These are phyloP conservation scores for Friedmanniomyces endolithicus DNA, from an alignment of 495 filamentous ascomycete genomes.

Conservation along the genomic window DNA sequence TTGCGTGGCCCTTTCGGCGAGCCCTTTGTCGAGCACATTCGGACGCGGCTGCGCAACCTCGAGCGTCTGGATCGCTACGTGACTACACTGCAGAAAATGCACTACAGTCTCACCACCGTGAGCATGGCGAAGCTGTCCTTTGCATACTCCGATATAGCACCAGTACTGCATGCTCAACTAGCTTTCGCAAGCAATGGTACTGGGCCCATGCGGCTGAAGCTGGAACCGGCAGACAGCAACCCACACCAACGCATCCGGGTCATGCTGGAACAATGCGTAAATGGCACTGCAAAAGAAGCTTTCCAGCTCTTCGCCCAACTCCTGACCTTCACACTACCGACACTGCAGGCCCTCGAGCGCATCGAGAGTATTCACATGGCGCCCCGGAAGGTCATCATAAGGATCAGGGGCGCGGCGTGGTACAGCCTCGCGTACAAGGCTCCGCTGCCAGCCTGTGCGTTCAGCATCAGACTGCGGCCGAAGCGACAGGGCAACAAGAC, in stretches of 20 bases:
- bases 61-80: conserved; percentile 54
- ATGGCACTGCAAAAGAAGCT: conserved; percentile 33
- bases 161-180: conserved; percentile 26
- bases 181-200: conserved; percentile 25
- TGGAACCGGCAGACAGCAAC: conserved; percentile 46
- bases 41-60: conserved; percentile 45
- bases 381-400: conserved; percentile 6
- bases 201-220: conserved; percentile 29
- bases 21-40: conserved; percentile 41
- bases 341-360: conserved; percentile 51
- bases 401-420: conserved; percentile 14
- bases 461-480: conserved; percentile 12
- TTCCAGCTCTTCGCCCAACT: conserved; percentile 43
- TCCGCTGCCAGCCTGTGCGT: conserved; percentile 21
- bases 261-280: conserved; percentile 49
- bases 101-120: conserved; percentile 41
- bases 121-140: conserved; percentile 52
- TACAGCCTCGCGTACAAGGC: conserved; percentile 24
- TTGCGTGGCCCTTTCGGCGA: conserved; percentile 46
- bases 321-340: conserved; percentile 52
- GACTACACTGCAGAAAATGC: conserved; percentile 43
- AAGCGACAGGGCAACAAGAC: conserved; percentile 6
- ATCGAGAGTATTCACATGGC: conserved; percentile 31
- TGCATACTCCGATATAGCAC: conserved; percentile 36
- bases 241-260: conserved; percentile 65